Percentiles rank a stretch among this genome's conserved stretches.
phyloP scores from a whole-genome alignment of 1,284 basidiomycete species.

The Trichosporon ovoides region DNA sequence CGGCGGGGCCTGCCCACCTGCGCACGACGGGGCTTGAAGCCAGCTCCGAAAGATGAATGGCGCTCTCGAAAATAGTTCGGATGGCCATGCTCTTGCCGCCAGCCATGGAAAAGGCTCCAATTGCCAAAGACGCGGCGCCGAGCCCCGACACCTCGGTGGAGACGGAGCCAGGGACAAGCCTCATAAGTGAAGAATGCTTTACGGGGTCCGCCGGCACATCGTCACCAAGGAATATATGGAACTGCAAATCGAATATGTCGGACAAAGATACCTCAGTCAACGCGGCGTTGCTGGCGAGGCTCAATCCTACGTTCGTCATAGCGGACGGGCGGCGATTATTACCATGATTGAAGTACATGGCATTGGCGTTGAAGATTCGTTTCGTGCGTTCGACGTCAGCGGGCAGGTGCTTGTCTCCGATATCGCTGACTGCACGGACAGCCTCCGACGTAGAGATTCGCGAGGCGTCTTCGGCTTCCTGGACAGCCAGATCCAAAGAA shows the following conservation, averaged over 20 bases:
- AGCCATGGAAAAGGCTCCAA: conserved; percentile 84
- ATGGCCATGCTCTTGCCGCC: conserved; percentile 73
- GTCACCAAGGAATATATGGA: conserved; percentile 58
- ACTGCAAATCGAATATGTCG: conserved; percentile 84
- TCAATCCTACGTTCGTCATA: conserved; percentile 38
- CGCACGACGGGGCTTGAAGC: conserved; percentile 75
- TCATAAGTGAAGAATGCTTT: conserved; percentile 20
- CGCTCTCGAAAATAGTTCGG: conserved; percentile 69
- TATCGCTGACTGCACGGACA: conserved; percentile 62
- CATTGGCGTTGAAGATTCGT: conserved; percentile 87
- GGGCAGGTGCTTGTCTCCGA: conserved; percentile 77
- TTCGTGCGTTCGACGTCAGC: conserved; percentile 70
- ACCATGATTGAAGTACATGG: conserved; percentile 69
- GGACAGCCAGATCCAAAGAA: conserved; percentile 77
- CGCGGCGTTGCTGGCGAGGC: conserved; percentile 37
- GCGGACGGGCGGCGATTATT: conserved; percentile 51
- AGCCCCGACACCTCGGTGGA: conserved; percentile 57
- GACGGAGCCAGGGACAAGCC: conserved; percentile 32
- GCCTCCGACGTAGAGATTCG: conserved; percentile 63
- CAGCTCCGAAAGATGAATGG: conserved; percentile 68
- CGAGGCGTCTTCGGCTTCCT: conserved; percentile 77
- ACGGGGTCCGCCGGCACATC: conserved; percentile 48
- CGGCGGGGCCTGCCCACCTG: conserved; percentile 79
- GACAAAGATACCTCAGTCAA: conserved; percentile 51
- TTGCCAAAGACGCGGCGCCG: conserved; percentile 66